Evolutionary conservation across 78 protist genomes (phyloP), one percentile per base, ranked within the genome.

Genomic region (Tieghemostelium lacteum): DNA sequence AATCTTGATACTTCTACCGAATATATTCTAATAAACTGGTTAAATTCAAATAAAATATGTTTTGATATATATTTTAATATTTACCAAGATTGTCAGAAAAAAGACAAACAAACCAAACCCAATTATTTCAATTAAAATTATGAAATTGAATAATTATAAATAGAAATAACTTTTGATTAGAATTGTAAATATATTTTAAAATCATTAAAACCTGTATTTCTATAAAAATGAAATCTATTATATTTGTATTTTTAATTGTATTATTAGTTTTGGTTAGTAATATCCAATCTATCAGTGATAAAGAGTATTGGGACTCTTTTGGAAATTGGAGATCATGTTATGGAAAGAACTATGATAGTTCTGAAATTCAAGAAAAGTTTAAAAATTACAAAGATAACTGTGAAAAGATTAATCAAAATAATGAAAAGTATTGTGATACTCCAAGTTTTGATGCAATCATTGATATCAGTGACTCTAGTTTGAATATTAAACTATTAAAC

Each of bases 331-430:
- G 36, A 22, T 36, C 20, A 1, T 22, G 28, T 0, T 78, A 65
- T 54, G 40, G 49, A 2, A 55, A 49, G 14, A 34, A 63, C 28
- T 77, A 77, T 19, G 40, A 62, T 49, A 16, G 45, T 3, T 12
- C 7, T 28, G 66, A 45, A 49, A 64, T 65, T 6, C 62, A 64
- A 34, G 50, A 49, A 26, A 37, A 26, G 2, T 78, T 66, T 66
- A 42, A 52, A 19, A 54, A 24, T 55, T 78, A 58, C 33, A 78
- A 67, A 66, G 42, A 19, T 3, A 78, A 78, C 42, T 40, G 31
- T 19, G 26, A 40, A n/a, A 45, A 14, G 52, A 45, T 45, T 45
- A 10, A 39, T 49, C 45, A 69, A 29, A 69, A 69, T 52, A 69
- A 69, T 69, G 61, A 28, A 60, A 60, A 28, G 12, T 60, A 45